Evolutionary conservation across 106 monocot species (phyloP).

Genomic region (Vanilla planifolia): DNA sequence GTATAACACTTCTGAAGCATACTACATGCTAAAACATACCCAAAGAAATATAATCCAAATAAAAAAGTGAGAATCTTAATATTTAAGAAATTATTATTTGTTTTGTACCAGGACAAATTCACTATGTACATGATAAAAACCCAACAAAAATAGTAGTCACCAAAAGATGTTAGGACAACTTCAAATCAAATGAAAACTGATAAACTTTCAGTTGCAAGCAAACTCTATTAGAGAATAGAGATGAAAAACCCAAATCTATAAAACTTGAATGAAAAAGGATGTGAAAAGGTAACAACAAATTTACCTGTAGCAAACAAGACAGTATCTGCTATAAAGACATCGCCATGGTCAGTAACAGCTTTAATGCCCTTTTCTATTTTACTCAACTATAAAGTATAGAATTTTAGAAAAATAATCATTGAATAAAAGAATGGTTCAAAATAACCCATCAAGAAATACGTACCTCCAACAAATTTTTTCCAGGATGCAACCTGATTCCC

Average conservation of each 20-base stretch:
- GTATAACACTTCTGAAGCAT: too few species aligned
- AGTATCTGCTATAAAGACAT: conserved; percentile 82
- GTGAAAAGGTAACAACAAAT: not conserved
- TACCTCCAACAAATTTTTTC: conserved; percentile 72
- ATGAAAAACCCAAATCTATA: not conserved
- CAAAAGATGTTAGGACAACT: not conserved
- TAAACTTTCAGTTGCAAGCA: too few species aligned
- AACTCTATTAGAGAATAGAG: not conserved
- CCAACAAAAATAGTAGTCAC: too few species aligned
- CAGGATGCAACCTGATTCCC: conserved; percentile 88
- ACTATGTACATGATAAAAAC: too few species aligned
- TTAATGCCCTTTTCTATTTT: conserved; percentile 82
- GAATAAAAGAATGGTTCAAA: not conserved
- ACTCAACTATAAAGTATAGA: conserved; percentile 46
- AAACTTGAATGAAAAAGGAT: not conserved
- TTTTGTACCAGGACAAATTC: too few species aligned
- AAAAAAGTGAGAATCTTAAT: too few species aligned
- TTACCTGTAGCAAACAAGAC: conserved; percentile 98
- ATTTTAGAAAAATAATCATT: not conserved
- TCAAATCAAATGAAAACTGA: too few species aligned
- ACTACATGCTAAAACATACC: too few species aligned
- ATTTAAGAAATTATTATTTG: too few species aligned
- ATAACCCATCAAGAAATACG: not conserved
- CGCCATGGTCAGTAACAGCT: conserved; percentile 76
- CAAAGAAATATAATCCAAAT: too few species aligned